Conservation (phyloP, 2,329 filamentous ascomycete species). For the Exophiala sp. region DNA sequence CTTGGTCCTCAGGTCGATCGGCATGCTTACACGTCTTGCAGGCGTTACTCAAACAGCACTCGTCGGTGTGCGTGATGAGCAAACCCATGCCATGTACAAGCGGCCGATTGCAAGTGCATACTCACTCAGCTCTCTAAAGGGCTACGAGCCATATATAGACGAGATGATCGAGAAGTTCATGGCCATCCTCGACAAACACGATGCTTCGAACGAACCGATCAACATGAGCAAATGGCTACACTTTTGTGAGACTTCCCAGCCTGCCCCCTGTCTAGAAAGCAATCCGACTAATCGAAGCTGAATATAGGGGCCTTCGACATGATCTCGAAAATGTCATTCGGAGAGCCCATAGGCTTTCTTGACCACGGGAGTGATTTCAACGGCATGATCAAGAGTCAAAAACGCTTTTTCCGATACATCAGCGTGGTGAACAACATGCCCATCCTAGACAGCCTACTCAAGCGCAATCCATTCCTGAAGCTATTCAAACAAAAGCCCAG, state of each 20-base stretch:
- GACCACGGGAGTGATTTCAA: constrained; percentile 11
- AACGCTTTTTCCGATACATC: constrained; percentile 4
- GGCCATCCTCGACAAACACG: constrained; percentile 31
- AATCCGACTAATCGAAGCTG: no score
- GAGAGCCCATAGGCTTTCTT: constrained; percentile 32
- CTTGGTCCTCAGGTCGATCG: no score
- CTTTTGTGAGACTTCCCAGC: constrained; percentile 29
- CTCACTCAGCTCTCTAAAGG: constrained; percentile 11
- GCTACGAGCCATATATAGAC: constrained; percentile 65
- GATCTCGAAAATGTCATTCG: constrained; percentile 32
- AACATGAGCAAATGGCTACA: constrained; percentile 12
- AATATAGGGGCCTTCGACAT: constrained; percentile 30
- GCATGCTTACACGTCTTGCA: no score
- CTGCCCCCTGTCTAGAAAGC: constrained; percentile 31
- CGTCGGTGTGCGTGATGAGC: constrained; percentile 69
- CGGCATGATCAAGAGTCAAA: constrained; percentile 6
- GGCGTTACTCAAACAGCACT: constrained; percentile 49
- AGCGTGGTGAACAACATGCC: constrained; percentile 14
- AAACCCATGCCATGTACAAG: constrained; percentile 67
- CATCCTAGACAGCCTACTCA: constrained; percentile 10
- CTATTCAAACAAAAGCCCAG: constrained; percentile 7
- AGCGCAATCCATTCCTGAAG: constrained; percentile 9
- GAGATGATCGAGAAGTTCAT: constrained; percentile 63
- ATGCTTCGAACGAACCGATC: neutral
- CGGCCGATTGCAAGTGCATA: constrained; percentile 70